These are phyloP conservation scores for Pisolithus sp. DNA, from an alignment of 768 basidiomycete genomes.

Conservation along the genomic window DNA sequence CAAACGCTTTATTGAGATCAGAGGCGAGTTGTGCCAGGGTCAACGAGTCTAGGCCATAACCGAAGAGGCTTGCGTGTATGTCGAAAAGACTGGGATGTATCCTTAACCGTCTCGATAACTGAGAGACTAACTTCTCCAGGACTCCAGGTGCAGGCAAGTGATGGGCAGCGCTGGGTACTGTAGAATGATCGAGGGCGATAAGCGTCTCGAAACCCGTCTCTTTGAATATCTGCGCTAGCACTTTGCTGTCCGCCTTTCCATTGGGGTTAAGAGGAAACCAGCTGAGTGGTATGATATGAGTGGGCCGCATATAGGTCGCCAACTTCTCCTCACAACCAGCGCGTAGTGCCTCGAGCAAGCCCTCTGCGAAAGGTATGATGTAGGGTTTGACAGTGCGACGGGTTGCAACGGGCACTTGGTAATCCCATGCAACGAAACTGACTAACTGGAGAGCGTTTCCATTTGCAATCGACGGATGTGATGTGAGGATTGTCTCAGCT, in stretches of 20 bases:
- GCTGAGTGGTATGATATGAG: conserved; percentile 41
- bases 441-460: conserved; percentile 34
- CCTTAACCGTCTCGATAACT: conserved; percentile 21
- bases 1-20: conserved; percentile 16
- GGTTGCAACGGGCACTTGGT: conserved; percentile 28
- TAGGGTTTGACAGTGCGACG: conserved; percentile 29
- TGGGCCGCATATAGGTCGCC: conserved; percentile 46
- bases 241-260: conserved; percentile 30
- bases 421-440: conserved; percentile 40
- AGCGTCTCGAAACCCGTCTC: conserved; percentile 17
- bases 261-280: conserved; percentile 42
- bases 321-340: conserved; percentile 35
- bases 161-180: neutral
- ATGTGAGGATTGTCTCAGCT: conserved; percentile 36
- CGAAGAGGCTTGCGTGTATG: conserved; percentile 25
- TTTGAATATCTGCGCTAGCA: conserved; percentile 21
- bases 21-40: conserved; percentile 18
- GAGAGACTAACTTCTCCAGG: conserved; percentile 32
- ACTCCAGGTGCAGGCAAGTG: conserved; percentile 13
- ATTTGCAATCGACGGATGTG: conserved; percentile 36
- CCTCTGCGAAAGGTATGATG: conserved; percentile 23
- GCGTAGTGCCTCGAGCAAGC: conserved; percentile 24
- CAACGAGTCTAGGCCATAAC: conserved; percentile 29
- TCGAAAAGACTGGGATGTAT: conserved; percentile 11
- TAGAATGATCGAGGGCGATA: conserved; percentile 5